phyloP scores from a whole-genome alignment of 2,329 filamentous ascomycete genomes.

The Phyllosticta capitalensis region DNA sequence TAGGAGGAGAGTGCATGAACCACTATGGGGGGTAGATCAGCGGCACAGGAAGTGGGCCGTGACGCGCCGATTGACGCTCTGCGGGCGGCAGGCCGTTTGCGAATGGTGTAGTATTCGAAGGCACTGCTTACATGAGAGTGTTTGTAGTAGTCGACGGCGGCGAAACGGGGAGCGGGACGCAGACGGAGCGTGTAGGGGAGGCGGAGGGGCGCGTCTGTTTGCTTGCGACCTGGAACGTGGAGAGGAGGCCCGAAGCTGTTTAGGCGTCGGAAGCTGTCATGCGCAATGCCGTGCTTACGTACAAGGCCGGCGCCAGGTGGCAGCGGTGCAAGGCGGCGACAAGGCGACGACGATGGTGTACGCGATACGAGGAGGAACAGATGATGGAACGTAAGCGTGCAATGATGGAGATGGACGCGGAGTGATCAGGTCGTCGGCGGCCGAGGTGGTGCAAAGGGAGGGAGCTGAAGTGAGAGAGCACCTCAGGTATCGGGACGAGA shows the following conservation, averaged over 20 bases:
- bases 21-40: not conserved
- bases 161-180: not conserved
- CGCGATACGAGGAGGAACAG: not conserved
- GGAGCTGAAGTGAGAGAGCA: not conserved
- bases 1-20: not conserved
- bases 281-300: not conserved
- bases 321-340: not conserved
- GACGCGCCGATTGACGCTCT: slow-evolving; percentile 1
- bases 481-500: no score
- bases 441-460: not conserved
- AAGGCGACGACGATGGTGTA: not conserved
- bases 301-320: not conserved
- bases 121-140: not conserved
- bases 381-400: not conserved
- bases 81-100: not conserved
- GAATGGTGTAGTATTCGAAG: not conserved
- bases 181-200: not conserved
- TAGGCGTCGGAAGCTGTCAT: not conserved
- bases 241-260: not conserved
- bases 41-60: not conserved
- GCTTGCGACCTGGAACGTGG: not conserved
- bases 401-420: not conserved
- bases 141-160: not conserved
- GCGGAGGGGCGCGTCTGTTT: not conserved
- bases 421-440: no score